Conservation (phyloP, 768 basidiomycete genomes). For the Dacryopinax primogenitus region DNA sequence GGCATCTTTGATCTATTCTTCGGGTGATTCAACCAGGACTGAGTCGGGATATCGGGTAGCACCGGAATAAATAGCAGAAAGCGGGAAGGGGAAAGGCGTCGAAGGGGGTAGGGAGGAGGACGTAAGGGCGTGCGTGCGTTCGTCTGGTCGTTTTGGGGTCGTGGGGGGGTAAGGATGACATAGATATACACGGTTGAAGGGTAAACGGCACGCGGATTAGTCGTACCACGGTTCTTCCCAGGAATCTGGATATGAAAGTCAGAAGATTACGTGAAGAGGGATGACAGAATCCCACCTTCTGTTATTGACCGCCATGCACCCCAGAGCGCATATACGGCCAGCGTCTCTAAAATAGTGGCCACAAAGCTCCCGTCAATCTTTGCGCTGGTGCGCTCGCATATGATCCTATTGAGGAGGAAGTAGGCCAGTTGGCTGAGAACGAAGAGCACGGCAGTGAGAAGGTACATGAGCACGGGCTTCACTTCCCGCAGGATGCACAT, state of each 20-base stretch:
- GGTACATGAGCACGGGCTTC: slow-evolving; percentile 67
- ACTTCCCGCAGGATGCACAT: slow-evolving; percentile 61
- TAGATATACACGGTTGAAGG: not conserved
- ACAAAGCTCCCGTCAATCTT: slow-evolving; percentile 81
- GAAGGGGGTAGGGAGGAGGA: no score
- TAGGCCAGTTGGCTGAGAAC: slow-evolving; percentile 68
- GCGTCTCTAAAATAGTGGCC: slow-evolving; percentile 72
- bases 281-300: slow-evolving; percentile 45
- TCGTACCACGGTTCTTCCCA: slow-evolving; percentile 7
- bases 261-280: not conserved
- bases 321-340: slow-evolving; percentile 52
- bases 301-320: slow-evolving; percentile 81
- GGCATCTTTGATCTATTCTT: no score
- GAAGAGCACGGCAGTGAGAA: slow-evolving; percentile 62
- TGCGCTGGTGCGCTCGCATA: slow-evolving; percentile 49
- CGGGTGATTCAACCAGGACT: no score
- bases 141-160: slow-evolving; percentile 5
- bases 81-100: no score
- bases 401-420: slow-evolving; percentile 63
- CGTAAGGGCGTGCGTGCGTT: not conserved
- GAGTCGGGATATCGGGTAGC: no score
- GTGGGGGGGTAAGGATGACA: not conserved
- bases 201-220: not conserved
- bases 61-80: no score
- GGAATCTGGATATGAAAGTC: not conserved